A percentile compares a stretch with the other conserved stretches of the same genome.
Conservation (phyloP, 805 yeast genomes). For the Candida krabiensis region DNA sequence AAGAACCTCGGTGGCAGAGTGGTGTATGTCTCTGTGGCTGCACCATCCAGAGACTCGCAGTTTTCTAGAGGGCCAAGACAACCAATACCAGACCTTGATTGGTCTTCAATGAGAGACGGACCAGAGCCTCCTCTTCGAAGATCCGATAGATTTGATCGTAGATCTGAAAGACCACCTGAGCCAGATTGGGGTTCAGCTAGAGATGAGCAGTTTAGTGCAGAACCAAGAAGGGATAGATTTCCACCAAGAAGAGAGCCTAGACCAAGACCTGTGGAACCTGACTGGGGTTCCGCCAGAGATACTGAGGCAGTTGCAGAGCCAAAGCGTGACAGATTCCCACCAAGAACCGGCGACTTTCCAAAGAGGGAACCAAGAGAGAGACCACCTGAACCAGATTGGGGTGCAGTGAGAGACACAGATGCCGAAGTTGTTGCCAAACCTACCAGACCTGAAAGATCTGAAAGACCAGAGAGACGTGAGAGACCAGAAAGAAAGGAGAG, state of each 20-base stretch:
- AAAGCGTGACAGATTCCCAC: conserved; percentile 22
- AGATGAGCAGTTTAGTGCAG: conserved; percentile 24
- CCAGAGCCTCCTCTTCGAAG: conserved; percentile 17
- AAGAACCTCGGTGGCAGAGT: conserved; percentile 48
- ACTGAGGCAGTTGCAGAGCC: conserved; percentile 18
- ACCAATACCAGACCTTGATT: conserved; percentile 49
- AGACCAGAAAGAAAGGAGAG: conserved; percentile 22
- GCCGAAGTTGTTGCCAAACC: conserved; percentile 14
- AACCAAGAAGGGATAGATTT: conserved; percentile 28
- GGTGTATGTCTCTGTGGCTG: conserved; percentile 57
- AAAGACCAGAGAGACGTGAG: conserved; percentile 36
- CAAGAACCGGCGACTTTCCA: conserved; percentile 28
- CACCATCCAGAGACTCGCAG: conserved; percentile 50
- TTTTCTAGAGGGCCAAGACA: conserved; percentile 22
- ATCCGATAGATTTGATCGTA: conserved; percentile 27
- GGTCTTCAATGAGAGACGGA: conserved; percentile 50
- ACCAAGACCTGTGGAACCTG: conserved; percentile 47
- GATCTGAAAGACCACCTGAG: conserved; percentile 40
- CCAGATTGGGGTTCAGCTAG: conserved; percentile 47
- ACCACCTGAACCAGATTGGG: conserved; percentile 64
- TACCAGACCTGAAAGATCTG: conserved; percentile 30
- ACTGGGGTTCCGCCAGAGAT: conserved; percentile 47
- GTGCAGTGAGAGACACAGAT: conserved; percentile 39
- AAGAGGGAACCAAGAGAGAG: conserved; percentile 41
- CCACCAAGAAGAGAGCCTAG: conserved; percentile 21